Evolutionary conservation across 345 rosid genomes (phyloP), one percentile per base, ranked within the genome.

Genomic region (Nasturtium officinale): DNA sequence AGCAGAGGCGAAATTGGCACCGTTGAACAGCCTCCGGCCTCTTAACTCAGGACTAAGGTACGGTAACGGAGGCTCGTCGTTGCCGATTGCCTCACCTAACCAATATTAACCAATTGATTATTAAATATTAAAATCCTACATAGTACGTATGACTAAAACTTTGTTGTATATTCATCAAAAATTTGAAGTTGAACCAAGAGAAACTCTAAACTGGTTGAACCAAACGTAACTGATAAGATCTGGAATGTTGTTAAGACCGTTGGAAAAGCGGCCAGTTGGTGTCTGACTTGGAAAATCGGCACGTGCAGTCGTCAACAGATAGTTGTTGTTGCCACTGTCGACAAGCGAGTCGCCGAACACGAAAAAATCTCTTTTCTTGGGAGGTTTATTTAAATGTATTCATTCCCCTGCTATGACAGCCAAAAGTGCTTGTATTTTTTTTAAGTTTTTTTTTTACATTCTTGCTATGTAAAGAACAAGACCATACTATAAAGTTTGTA

Each of bases 1-100:
- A 33, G 98, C 96, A 0, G 98, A 94, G 46, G 98, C 98, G 25
- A 94, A 94, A 42, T 91, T 94, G 53, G 98, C 98, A 67, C 97
- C 96, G 6, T 83, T 80, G 48, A 91, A 89, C 5, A 94, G 81
- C 40, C 40, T 87, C 23, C 79, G 65, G 10, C 97, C 96, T 1
- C 13, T 76, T 69, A 94, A 87, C 57, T 84, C 70, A 0, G 91
- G 95, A 65, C 84, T 88, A 37, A 91, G 79, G 78, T 89, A 91
- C 3, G 98, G 98, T 82, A 91, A 80, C 62, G 88, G 79, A 5
- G 95, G 21, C 71, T 63, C 80, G 45, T 81, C 83, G 7, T 89
- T 73, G 0, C 96, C 90, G 13, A 94, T 72, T 40, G 86, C 80
- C 75, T 85, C 72, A 75, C 98, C 97, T 91, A 79, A 71, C 18